phyloP scores from a whole-genome alignment of 2,329 filamentous ascomycete species.

The Blastomyces parvus region DNA sequence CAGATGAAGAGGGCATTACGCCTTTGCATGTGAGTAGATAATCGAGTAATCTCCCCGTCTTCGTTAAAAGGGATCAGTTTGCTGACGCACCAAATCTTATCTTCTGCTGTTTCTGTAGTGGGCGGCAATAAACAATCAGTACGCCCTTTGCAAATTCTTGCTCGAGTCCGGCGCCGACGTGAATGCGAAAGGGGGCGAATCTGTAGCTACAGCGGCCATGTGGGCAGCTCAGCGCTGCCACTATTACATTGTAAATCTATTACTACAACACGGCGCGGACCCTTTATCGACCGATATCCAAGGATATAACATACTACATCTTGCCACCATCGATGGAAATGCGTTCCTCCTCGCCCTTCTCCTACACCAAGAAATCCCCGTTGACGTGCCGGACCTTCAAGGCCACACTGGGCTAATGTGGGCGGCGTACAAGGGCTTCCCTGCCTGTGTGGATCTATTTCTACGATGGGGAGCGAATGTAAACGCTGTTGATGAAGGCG shows the following conservation, averaged over 20 bases:
- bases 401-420: constrained; percentile 96
- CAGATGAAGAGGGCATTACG: constrained; percentile 87
- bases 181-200: constrained; percentile 92
- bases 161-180: constrained; percentile 79
- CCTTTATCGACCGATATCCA: constrained; percentile 86
- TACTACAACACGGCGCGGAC: constrained; percentile 85
- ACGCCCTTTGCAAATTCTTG: constrained; percentile 92
- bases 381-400: constrained; percentile 80
- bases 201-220: constrained; percentile 83
- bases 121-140: constrained; percentile 98
- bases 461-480: constrained; percentile 93
- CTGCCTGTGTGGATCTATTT: constrained; percentile 83
- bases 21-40: constrained; percentile 68
- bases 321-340: constrained; percentile 95
- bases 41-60: neutral
- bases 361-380: constrained; percentile 87
- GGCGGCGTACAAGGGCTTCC: constrained; percentile 96
- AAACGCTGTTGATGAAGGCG: constrained; percentile 79
- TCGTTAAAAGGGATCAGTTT: constrained; percentile 1
- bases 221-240: constrained; percentile 96
- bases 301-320: constrained; percentile 95
- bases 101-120: constrained; percentile 51
- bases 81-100: constrained; percentile 11
- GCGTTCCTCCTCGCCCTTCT: constrained; percentile 80
- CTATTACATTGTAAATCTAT: constrained; percentile 89